phyloP scores from a whole-genome alignment of 176 grass and related monocot species.

The Aegilops sharonensis region DNA sequence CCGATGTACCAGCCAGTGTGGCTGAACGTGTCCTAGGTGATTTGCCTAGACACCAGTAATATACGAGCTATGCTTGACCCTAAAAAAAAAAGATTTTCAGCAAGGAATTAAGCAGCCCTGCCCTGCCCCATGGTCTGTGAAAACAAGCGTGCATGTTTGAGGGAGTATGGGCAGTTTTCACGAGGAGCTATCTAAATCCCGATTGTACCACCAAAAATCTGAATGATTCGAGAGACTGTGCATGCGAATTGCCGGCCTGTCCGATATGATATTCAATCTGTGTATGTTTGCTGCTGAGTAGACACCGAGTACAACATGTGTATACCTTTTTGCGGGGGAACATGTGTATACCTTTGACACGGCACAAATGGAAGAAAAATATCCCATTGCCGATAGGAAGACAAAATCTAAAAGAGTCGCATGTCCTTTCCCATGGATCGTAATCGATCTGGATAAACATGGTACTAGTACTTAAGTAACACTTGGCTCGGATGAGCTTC shows the following conservation, averaged over 20 bases:
- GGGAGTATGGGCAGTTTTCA: not conserved
- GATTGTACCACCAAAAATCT: not conserved
- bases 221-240: conserved; percentile 1
- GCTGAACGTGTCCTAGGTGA: too few species aligned
- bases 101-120: conserved; percentile 14
- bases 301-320: not conserved
- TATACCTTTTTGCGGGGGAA: not conserved
- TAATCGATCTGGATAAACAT: not conserved
- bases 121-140: not conserved
- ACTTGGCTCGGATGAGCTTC: not conserved
- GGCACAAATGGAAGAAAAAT: not conserved
- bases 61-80: too few species aligned
- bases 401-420: not conserved
- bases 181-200: not conserved
- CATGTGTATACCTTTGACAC: not conserved
- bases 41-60: too few species aligned
- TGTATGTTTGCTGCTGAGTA: too few species aligned
- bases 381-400: not conserved
- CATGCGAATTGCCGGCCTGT: not conserved
- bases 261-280: too few species aligned
- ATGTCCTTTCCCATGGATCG: not conserved
- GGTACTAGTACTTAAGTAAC: not conserved
- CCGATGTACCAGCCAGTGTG: too few species aligned
- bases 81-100: not conserved
- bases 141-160: conserved; percentile 4